A percentile compares a stretch with the other conserved stretches of the same genome.
Evolutionary conservation across 768 basidiomycete species (phyloP).

Genomic region (Xerocomellus chrysenteron): DNA sequence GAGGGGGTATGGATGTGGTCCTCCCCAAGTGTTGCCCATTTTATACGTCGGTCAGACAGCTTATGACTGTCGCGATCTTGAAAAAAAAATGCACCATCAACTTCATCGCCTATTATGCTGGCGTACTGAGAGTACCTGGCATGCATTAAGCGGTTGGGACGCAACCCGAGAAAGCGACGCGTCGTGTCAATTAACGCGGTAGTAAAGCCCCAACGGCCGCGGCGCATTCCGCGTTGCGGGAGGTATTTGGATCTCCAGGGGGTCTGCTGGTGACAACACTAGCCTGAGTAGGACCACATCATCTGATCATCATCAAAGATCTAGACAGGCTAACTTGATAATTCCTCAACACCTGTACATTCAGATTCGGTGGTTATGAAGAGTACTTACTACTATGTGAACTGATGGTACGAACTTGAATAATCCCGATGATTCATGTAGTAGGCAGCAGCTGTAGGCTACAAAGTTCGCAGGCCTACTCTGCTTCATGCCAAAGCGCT

Average conservation of each 20-base stretch:
- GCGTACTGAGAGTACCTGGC: not conserved
- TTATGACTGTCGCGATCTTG: not conserved
- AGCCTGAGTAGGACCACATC: not conserved
- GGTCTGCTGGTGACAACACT: not conserved
- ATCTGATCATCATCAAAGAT: not conserved
- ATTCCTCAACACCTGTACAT: not conserved
- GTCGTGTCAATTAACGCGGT: not conserved
- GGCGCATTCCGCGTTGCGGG: too few relatives aligned
- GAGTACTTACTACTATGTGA: too few relatives aligned
- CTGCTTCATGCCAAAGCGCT: too few relatives aligned
- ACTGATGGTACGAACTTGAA: not conserved
- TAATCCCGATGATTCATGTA: not conserved
- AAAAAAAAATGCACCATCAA: not conserved
- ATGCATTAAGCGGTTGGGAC: not conserved
- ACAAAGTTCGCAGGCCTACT: too few relatives aligned
- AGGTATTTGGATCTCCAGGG: not conserved
- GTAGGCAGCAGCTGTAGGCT: too few relatives aligned
- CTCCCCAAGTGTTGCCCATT: not conserved
- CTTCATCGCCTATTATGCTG: not conserved
- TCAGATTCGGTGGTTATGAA: not conserved
- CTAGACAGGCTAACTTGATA: not conserved
- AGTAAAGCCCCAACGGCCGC: not conserved
- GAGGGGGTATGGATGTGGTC: not conserved
- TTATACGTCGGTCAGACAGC: constrained; percentile 2
- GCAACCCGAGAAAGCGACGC: not conserved